Conservation (phyloP, 192 early-diverging fungal genomes). For the Chytriomyces sp. region DNA sequence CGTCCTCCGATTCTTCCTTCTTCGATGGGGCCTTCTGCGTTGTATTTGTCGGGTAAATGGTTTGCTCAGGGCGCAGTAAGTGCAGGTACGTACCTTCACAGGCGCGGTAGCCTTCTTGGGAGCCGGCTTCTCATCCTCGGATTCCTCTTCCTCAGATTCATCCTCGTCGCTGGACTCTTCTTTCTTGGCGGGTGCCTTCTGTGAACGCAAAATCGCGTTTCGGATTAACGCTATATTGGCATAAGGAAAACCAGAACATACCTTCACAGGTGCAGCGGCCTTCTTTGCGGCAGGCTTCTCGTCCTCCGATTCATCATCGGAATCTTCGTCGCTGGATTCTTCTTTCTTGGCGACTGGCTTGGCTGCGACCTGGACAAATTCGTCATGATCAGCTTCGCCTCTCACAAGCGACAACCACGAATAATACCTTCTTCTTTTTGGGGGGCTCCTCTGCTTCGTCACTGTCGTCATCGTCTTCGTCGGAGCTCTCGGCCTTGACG, state of each 20-base stretch:
- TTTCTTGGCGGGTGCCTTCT: conserved; percentile 4
- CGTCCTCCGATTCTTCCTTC: conserved; percentile 21
- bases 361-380: conserved; percentile 27
- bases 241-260: not conserved
- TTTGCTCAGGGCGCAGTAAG: conserved; percentile 3
- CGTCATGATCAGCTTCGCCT: no score
- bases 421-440: no score
- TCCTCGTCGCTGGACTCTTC: conserved; percentile 20
- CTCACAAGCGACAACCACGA: no score
- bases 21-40: not conserved
- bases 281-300: conserved; percentile 41
- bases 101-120: not conserved
- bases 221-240: not conserved
- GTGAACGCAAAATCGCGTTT: not conserved
- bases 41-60: not conserved
- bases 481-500: conserved; percentile 17
- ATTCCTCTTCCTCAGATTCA: not conserved
- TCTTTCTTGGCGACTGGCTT: conserved; percentile 22
- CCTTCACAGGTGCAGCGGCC: conserved; percentile 9
- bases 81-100: not conserved
- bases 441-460: no score
- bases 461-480: no score
- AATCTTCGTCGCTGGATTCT: conserved; percentile 19
- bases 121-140: conserved; percentile 15
- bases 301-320: conserved; percentile 39